Percentiles rank a stretch among this genome's conserved stretches.
phyloP scores from a whole-genome alignment of 768 basidiomycete genomes.

The Termitomyces sp. region DNA sequence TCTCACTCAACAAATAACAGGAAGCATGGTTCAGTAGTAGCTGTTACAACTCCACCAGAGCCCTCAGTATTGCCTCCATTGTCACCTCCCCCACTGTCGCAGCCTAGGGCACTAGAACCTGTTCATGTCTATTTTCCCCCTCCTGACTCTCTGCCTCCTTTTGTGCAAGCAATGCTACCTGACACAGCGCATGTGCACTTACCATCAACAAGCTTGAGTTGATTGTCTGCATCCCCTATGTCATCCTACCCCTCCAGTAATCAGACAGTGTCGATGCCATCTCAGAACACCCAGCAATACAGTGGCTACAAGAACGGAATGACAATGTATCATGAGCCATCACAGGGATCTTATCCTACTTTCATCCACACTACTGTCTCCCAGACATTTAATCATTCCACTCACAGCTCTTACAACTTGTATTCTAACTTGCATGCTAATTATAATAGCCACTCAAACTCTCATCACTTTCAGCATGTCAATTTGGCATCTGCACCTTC shows the following conservation, averaged over 20 bases:
- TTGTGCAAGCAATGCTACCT: slow-evolving; percentile 49
- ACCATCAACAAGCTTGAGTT: slow-evolving; percentile 31
- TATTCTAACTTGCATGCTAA: slow-evolving; percentile 29
- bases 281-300: slow-evolving; percentile 26
- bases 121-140: slow-evolving; percentile 41
- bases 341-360: slow-evolving; percentile 30
- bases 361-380: slow-evolving; percentile 35
- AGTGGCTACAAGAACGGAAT: slow-evolving; percentile 33
- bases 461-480: slow-evolving; percentile 15
- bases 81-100: slow-evolving; percentile 28
- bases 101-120: slow-evolving; percentile 44
- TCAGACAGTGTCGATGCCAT: slow-evolving; percentile 20
- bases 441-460: slow-evolving; percentile 16
- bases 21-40: slow-evolving; percentile 20
- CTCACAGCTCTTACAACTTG: slow-evolving; percentile 25
- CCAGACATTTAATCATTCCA: slow-evolving; percentile 20
- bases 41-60: slow-evolving; percentile 22
- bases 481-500: slow-evolving; percentile 28
- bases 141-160: slow-evolving; percentile 53
- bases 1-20: slow-evolving; percentile 30
- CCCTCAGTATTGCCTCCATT: slow-evolving; percentile 23
- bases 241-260: slow-evolving; percentile 34
- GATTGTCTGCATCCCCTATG: slow-evolving; percentile 46
- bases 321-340: slow-evolving; percentile 44
- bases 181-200: slow-evolving; percentile 35